Base-by-base conservation (phyloP, 176 grass and related monocot genomes). In the Avena sativa region DNA sequence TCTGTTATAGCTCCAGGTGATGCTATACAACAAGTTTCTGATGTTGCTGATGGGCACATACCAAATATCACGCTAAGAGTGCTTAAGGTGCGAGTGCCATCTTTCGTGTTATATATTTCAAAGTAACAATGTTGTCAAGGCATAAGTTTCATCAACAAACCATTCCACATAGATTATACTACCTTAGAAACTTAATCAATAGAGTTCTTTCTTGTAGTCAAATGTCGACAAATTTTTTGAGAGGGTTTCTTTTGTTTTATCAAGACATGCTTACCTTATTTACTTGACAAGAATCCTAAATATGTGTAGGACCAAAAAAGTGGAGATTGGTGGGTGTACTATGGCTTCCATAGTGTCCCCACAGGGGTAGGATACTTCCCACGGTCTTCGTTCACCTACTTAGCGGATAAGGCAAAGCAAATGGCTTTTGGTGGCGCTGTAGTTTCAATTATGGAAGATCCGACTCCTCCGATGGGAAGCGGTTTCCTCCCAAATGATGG, bases 51-150 rank as follows among this genome's bases (percentile, higher is more conserved):
- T 40, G 66, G 66, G 34, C 8, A 40, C 66, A 40, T 70, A 9
- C 66, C 2, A 0, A 81, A 51, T 52, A 34, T 81, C 46, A 81
- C 79, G 13, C 9, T 81, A 47, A 51, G 49, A 51, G 25, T 81
- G 25, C 26, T 68, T 19, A 51, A 51, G 79, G 79, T 81, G 49
- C 5, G 46, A 51, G 25, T 26, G 5, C 2, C 15, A 59, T 58
- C 5, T 12, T 12, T 78, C 7, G 0, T 57, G 1, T 32, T 20
- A 17, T 50, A 1, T 16, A 43, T 20, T 43, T 20, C 34, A 40
- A 4, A 0, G 8, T n/a, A 8, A 11, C 8, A 10, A 1, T 71
- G 19, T 71, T 71, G 10, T 12, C 5, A 36, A 68, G 28, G 28
- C 5, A 14, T 2, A 7, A 15, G 12, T 14, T 34, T 67, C 2